Percentiles rank a stretch among this genome's conserved stretches.
Conservation (phyloP, 2,329 filamentous ascomycete species). For the Trematosphaeria pertusa region DNA sequence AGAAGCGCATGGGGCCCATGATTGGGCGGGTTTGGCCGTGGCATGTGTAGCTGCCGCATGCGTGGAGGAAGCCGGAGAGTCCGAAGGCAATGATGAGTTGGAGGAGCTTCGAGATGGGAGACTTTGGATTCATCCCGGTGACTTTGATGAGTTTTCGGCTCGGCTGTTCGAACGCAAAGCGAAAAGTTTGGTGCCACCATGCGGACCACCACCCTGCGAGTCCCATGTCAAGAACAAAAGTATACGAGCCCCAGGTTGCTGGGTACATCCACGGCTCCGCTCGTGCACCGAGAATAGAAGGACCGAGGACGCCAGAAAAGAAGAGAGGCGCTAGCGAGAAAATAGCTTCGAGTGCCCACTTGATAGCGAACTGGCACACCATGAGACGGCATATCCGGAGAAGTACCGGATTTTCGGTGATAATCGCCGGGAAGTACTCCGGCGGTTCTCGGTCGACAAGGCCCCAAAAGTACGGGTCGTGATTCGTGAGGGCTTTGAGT, state of each 20-base stretch:
- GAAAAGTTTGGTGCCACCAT: conserved; percentile 93
- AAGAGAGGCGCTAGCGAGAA: conserved; percentile 68
- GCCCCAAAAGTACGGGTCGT: conserved; percentile 79
- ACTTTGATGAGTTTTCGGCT: conserved; percentile 54
- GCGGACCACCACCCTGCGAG: conserved; percentile 82
- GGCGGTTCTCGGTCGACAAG: conserved; percentile 52
- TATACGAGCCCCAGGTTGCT: conserved; percentile 61
- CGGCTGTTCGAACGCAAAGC: conserved; percentile 72
- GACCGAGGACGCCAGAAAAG: conserved; percentile 65
- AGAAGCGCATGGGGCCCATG: conserved; percentile 68
- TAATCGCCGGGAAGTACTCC: conserved; percentile 54
- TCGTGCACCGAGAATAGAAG: conserved; percentile 65
- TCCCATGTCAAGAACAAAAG: conserved; percentile 69
- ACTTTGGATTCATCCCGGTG: conserved; percentile 35
- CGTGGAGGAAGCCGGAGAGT: conserved; percentile 74
- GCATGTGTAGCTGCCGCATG: conserved; percentile 71
- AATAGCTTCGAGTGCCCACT: conserved; percentile 66
- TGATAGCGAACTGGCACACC: conserved; percentile 63
- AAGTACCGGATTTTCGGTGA: conserved; percentile 52
- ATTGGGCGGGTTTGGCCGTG: conserved; percentile 61
- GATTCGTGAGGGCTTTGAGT: conserved; percentile 71
- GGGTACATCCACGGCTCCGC: conserved; percentile 68
- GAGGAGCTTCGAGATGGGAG: conserved; percentile 48
- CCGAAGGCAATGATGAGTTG: conserved; percentile 65
- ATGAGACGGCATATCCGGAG: conserved; percentile 64